Percentiles rank a stretch among this genome's conserved stretches.
phyloP scores from a whole-genome alignment of 495 filamentous ascomycete species.

The Rusavskia elegans region DNA sequence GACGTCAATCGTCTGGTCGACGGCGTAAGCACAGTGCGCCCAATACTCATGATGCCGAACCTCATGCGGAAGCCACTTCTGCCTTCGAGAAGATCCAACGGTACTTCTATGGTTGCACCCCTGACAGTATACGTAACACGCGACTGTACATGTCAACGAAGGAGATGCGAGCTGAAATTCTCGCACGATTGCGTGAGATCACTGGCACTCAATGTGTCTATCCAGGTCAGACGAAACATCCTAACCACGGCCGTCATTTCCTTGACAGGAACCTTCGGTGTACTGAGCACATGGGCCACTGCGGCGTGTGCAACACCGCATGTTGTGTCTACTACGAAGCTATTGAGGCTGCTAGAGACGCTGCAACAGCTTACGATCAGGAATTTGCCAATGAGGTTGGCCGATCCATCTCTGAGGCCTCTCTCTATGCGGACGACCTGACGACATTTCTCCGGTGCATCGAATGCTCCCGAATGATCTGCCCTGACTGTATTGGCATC shows the following conservation, averaged over 20 bases:
- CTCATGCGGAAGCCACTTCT: too few species aligned
- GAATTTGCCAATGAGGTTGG: neutral
- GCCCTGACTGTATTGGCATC: neutral
- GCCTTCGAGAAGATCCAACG: too few species aligned
- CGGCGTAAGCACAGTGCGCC: too few species aligned
- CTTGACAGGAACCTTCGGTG: neutral
- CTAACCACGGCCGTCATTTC: neutral
- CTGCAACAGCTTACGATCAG: neutral
- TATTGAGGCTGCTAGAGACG: neutral
- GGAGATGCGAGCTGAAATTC: too few species aligned
- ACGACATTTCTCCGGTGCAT: slow-evolving; percentile 1
- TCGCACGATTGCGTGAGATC: neutral
- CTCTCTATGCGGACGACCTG: neutral
- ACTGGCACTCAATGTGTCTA: neutral
- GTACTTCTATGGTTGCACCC: too few species aligned
- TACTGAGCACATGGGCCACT: neutral
- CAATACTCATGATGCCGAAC: too few species aligned
- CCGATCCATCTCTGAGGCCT: neutral
- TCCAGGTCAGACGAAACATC: neutral
- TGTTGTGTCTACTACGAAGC: slow-evolving; percentile 1
- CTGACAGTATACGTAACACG: too few species aligned
- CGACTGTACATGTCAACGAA: too few species aligned
- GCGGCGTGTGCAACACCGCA: neutral
- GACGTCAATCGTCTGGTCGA: too few species aligned
- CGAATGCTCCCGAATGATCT: neutral